phyloP scores from a whole-genome alignment of 805 yeast species.

The Wickerhamiella azyma region DNA sequence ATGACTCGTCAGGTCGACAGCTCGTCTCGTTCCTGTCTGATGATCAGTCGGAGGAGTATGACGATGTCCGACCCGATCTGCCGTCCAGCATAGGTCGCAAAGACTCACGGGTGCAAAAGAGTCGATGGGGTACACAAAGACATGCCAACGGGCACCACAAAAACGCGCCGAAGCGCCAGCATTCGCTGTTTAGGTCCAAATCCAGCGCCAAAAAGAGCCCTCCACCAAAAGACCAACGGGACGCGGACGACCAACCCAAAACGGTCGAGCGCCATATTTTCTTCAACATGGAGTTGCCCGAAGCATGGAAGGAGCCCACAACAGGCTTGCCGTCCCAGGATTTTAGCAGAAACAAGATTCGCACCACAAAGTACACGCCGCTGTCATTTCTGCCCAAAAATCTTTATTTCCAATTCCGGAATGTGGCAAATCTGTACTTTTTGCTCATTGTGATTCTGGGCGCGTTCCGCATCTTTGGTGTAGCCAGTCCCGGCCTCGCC shows the following conservation, averaged over 20 bases:
- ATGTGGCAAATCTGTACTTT: slow-evolving; percentile 85
- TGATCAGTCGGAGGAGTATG: slow-evolving; percentile 1
- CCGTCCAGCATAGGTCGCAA: background rate
- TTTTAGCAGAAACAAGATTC: slow-evolving; percentile 82
- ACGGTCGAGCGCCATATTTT: slow-evolving; percentile 29
- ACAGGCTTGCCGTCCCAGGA: slow-evolving; percentile 42
- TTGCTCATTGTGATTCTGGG: slow-evolving; percentile 66
- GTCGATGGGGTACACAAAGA: slow-evolving; percentile 74
- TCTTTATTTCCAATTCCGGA: slow-evolving; percentile 62
- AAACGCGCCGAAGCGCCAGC: slow-evolving; percentile 39
- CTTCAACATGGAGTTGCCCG: slow-evolving; percentile 39
- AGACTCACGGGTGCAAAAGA: slow-evolving; percentile 7
- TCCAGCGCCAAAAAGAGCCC: background rate
- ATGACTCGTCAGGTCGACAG: background rate
- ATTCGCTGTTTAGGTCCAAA: slow-evolving; percentile 2
- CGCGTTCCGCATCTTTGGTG: slow-evolving; percentile 59
- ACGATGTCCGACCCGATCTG: background rate
- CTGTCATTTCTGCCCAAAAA: slow-evolving; percentile 79
- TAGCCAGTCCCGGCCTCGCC: slow-evolving; percentile 54
- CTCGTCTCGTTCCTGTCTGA: slow-evolving; percentile 3
- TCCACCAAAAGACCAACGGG: background rate
- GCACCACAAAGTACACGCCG: slow-evolving; percentile 94
- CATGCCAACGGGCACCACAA: slow-evolving; percentile 56
- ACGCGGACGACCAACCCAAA: background rate
- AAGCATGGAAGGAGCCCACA: slow-evolving; percentile 37